Conservation (phyloP, 2,329 filamentous ascomycete species). For the Stagonosporopsis tanaceti region DNA sequence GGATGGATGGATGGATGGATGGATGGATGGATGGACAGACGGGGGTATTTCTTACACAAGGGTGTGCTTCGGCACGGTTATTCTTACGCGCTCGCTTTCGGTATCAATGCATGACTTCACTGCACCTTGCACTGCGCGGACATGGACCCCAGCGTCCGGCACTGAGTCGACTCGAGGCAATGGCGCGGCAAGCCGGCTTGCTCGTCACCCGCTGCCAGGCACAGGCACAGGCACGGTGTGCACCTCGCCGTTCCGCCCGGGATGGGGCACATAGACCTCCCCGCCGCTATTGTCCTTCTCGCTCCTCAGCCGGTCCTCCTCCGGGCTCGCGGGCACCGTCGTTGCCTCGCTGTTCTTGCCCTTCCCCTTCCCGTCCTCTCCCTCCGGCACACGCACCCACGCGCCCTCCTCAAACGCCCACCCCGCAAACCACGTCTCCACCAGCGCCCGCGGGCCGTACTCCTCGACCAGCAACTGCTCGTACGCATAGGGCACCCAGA, state of each 20-base stretch:
- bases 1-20: neutral
- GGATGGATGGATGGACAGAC: neutral
- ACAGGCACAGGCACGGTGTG: too few species aligned
- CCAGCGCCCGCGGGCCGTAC: constrained; percentile 61
- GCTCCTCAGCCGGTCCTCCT: neutral
- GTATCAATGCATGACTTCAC: neutral
- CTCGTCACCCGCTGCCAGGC: neutral
- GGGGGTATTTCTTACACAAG: neutral
- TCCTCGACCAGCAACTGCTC: constrained; percentile 62
- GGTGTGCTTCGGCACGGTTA: neutral
- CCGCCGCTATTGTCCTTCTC: constrained; percentile 1
- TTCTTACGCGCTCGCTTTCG: neutral
- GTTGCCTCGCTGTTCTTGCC: neutral
- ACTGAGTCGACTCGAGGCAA: too few species aligned
- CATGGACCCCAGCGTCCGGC: too few species aligned
- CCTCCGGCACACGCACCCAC: constrained; percentile 29
- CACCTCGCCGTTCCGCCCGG: constrained; percentile 2
- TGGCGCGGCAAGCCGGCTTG: too few species aligned
- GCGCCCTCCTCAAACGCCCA: constrained; percentile 50
- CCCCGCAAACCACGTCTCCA: constrained; percentile 55
- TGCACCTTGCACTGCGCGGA: neutral
- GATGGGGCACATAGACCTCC: neutral
- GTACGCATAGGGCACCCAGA: constrained; percentile 66
- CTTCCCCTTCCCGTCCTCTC: neutral
- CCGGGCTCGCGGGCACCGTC: neutral